These are phyloP conservation scores for Raphanus raphanistrum DNA, from an alignment of 345 rosid genomes.

Conservation along the genomic window DNA sequence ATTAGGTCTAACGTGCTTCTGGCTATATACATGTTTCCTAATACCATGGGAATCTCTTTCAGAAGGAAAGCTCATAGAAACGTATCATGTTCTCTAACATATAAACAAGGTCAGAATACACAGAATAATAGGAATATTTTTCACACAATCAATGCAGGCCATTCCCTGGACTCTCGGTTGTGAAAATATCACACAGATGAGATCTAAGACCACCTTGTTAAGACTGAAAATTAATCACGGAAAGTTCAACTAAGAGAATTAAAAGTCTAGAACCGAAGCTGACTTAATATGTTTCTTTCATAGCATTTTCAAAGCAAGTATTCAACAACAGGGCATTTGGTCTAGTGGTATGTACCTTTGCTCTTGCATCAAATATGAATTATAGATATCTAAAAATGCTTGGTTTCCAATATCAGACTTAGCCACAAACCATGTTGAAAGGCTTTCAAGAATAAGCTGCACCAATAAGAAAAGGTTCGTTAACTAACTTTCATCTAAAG, in stretches of 20 bases:
- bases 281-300: not conserved
- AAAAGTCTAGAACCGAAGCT: not conserved
- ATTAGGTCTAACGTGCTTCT: not conserved
- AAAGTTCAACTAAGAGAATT: not conserved
- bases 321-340: not conserved
- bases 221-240: not conserved
- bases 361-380: not conserved
- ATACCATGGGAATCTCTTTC: not conserved
- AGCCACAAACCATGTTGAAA: not conserved
- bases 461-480: not conserved
- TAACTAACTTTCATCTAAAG: not conserved
- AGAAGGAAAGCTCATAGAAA: not conserved
- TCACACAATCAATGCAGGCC: not conserved
- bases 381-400: not conserved
- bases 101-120: not conserved
- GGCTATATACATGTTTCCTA: not conserved
- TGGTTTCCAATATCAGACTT: not conserved
- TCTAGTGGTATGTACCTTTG: conserved; percentile 17
- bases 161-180: not conserved
- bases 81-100: not conserved
- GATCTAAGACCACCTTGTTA: not conserved
- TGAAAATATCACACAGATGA: not conserved
- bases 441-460: conserved; percentile 21
- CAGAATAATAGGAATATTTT: not conserved
- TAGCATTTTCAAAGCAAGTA: not conserved